Conservation (phyloP, 1,139 yeast genomes). For the Debaryomyces singareniensis region DNA sequence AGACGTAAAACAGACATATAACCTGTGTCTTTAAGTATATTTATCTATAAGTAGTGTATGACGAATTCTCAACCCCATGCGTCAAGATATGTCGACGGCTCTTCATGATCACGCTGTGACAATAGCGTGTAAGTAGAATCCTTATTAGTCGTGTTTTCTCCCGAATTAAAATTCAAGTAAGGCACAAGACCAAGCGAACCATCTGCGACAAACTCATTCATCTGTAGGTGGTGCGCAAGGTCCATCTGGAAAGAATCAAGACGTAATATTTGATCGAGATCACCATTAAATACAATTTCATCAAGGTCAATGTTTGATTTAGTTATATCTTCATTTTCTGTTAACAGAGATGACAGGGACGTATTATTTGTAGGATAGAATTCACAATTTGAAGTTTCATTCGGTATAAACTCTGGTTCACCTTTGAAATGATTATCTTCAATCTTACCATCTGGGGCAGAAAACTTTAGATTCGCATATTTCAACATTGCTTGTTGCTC, state of each 20-base stretch:
- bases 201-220: conserved; percentile 60
- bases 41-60: too few species aligned
- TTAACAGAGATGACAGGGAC: not conserved
- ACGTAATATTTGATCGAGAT: conserved; percentile 24
- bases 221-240: conserved; percentile 28
- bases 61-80: too few species aligned
- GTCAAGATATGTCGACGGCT: too few species aligned
- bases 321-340: not conserved
- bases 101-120: too few species aligned
- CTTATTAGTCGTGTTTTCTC: too few species aligned
- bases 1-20: too few species aligned
- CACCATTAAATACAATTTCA: conserved; percentile 8
- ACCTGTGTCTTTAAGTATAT: too few species aligned
- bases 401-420: not conserved
- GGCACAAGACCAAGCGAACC: conserved; percentile 63
- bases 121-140: too few species aligned
- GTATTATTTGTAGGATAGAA: too few species aligned
- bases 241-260: conserved; percentile 39
- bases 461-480: not conserved
- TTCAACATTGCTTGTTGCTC: not conserved
- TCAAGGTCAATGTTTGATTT: not conserved
- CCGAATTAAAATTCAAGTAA: conserved; percentile 31
- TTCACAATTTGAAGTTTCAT: too few species aligned
- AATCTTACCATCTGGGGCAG: too few species aligned
- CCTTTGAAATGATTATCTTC: conserved; percentile 1